A percentile compares a stretch with the other conserved stretches of the same genome.
Conservation (phyloP, 345 rosid species). For the Brassica cretica region DNA sequence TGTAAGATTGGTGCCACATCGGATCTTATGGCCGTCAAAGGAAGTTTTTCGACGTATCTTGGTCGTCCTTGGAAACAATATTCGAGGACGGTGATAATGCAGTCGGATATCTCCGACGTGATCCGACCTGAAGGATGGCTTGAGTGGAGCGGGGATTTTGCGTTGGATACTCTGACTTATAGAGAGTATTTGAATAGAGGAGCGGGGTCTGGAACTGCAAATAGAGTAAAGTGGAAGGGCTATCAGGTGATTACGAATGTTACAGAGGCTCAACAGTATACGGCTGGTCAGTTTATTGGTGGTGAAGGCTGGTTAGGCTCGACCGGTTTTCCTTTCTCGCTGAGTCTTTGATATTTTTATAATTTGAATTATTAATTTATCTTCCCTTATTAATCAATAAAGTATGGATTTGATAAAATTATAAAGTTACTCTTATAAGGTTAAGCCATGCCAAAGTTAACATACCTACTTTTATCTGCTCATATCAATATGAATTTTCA, state of each 20-base stretch:
- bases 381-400: not conserved
- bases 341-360: conserved; percentile 40
- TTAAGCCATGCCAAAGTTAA: not conserved
- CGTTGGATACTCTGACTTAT: conserved; percentile 57
- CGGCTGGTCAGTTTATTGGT: conserved; percentile 56
- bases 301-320: conserved; percentile 56
- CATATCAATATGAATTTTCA: not conserved
- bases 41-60: conserved; percentile 46
- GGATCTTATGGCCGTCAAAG: conserved; percentile 45
- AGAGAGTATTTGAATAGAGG: conserved; percentile 69
- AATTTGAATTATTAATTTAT: conserved; percentile 8
- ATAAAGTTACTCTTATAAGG: not conserved
- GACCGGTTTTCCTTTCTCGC: conserved; percentile 68
- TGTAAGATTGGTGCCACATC: conserved; percentile 67
- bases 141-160: conserved; percentile 63
- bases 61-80: conserved; percentile 78
- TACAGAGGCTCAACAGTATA: conserved; percentile 45
- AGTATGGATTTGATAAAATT: not conserved
- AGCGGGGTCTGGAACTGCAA: conserved; percentile 51
- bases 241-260: conserved; percentile 45
- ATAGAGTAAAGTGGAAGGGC: conserved; percentile 64
- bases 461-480: not conserved
- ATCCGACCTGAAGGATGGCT: conserved; percentile 67
- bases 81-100: conserved; percentile 71
- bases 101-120: conserved; percentile 51